Conservation (phyloP, 2,329 filamentous ascomycete genomes). For the Botrytis aclada region DNA sequence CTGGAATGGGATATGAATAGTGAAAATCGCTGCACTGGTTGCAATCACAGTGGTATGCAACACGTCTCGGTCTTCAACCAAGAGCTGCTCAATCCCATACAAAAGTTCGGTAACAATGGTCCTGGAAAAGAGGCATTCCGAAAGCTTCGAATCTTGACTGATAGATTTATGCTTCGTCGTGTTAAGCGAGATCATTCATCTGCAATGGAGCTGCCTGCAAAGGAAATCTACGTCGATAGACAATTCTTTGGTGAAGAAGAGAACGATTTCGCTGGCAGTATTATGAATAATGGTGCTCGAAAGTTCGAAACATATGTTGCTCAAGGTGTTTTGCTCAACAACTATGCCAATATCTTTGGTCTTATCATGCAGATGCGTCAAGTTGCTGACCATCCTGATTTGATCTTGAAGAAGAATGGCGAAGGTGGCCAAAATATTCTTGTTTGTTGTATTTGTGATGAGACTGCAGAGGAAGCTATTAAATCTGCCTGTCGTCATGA, state of each 20-base stretch:
- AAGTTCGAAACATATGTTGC: constrained; percentile 96
- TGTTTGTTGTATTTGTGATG: constrained; percentile 93
- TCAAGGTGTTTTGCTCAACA: constrained; percentile 90
- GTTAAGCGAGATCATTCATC: constrained; percentile 92
- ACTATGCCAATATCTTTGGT: constrained; percentile 98
- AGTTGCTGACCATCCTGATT: constrained; percentile 91
- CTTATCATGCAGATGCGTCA: constrained; percentile 99
- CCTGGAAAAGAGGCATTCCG: constrained; percentile 67
- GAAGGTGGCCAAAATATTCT: constrained; percentile 86
- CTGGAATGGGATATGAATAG: constrained; percentile 81
- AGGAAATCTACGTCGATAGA: constrained; percentile 86
- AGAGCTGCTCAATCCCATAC: constrained; percentile 83
- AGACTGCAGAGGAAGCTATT: constrained; percentile 91
- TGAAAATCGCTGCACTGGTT: constrained; percentile 66
- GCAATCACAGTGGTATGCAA: constrained; percentile 54
- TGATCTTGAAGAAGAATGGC: constrained; percentile 84
- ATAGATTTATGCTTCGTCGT: constrained; percentile 91
- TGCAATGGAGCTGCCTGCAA: constrained; percentile 94
- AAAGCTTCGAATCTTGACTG: constrained; percentile 84
- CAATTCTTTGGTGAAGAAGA: constrained; percentile 97
- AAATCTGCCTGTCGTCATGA: constrained; percentile 91
- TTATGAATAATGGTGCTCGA: constrained; percentile 87
- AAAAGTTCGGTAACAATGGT: constrained; percentile 57
- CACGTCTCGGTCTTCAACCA: constrained; percentile 87
- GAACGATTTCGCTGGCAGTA: constrained; percentile 89